phyloP scores from a whole-genome alignment of 805 yeast species.

The Metschnikowia kunwiensis region DNA sequence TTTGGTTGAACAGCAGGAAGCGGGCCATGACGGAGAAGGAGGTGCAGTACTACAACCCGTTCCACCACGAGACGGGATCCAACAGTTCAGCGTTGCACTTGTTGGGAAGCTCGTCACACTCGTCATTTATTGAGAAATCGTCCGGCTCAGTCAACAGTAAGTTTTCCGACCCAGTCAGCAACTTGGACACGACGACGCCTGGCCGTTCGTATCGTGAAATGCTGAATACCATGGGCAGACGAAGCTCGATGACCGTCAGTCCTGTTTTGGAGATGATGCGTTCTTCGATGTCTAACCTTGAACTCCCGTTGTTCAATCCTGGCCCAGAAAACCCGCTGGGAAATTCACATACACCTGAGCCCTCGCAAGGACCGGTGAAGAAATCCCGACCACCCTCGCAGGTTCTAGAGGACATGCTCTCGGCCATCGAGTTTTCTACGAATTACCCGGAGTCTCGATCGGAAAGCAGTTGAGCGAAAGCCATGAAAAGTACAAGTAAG shows the following conservation, averaged over 20 bases:
- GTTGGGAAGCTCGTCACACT: slow-evolving; percentile 17
- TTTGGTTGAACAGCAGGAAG: slow-evolving; percentile 15
- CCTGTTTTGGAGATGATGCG: slow-evolving; percentile 45
- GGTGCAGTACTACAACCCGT: slow-evolving; percentile 24
- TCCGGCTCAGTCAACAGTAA: slow-evolving; percentile 14
- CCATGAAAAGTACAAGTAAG: not conserved
- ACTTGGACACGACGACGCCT: slow-evolving; percentile 17
- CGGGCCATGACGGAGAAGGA: slow-evolving; percentile 34
- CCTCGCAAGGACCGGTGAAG: slow-evolving; percentile 4
- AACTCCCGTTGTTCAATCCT: slow-evolving; percentile 15
- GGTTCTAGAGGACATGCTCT: slow-evolving; percentile 44
- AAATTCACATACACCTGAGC: not conserved
- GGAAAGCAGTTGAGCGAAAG: not conserved
- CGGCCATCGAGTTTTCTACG: slow-evolving; percentile 18
- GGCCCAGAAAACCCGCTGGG: too few relatives aligned
- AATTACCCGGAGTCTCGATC: slow-evolving; percentile 6
- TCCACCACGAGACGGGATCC: slow-evolving; percentile 9
- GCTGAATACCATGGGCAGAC: slow-evolving; percentile 21
- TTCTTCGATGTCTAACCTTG: slow-evolving; percentile 12
- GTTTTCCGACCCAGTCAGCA: slow-evolving; percentile 12
- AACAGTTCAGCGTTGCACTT: slow-evolving; percentile 10
- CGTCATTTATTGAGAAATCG: slow-evolving; percentile 26
- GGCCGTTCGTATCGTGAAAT: slow-evolving; percentile 31
- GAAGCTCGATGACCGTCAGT: slow-evolving; percentile 50
- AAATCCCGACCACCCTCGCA: slow-evolving; percentile 49